These are phyloP conservation scores for Blumeria hordei DNA, from an alignment of 2,329 filamentous ascomycete genomes.

Conservation along the genomic window DNA sequence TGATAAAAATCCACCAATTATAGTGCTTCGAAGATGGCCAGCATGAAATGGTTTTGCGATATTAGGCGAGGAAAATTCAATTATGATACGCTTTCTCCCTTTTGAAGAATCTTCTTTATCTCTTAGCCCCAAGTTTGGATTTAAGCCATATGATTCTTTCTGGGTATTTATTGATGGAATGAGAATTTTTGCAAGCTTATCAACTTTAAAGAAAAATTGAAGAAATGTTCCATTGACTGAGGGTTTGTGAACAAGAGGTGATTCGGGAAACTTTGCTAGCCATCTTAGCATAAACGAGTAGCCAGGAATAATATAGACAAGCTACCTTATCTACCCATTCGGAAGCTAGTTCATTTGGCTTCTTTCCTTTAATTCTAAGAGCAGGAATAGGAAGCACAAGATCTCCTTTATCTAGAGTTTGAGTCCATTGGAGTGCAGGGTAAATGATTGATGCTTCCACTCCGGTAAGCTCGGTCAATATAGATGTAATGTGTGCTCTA, in stretches of 20 bases:
- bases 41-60: constrained; percentile 67
- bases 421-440: constrained; percentile 54
- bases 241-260: constrained; percentile 45
- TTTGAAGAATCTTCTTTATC: constrained; percentile 33
- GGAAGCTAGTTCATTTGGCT: constrained; percentile 34
- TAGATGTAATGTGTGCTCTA: constrained; percentile 47
- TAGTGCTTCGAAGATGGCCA: constrained; percentile 51
- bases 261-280: constrained; percentile 39
- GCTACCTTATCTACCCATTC: constrained; percentile 36
- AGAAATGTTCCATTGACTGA: constrained; percentile 43
- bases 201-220: constrained; percentile 58
- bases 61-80: constrained; percentile 71
- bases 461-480: constrained; percentile 43
- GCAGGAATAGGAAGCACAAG: constrained; percentile 55
- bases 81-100: constrained; percentile 28
- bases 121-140: constrained; percentile 31
- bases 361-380: constrained; percentile 50
- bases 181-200: constrained; percentile 37
- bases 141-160: constrained; percentile 37
- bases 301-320: background rate
- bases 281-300: constrained; percentile 4
- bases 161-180: constrained; percentile 44
- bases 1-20: constrained; percentile 48
- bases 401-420: constrained; percentile 61
- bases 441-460: constrained; percentile 50